Evolutionary conservation across 2,329 filamentous ascomycete species (phyloP), one percentile per base, ranked within the genome.

Genomic region (Fusarium nelsonii): DNA sequence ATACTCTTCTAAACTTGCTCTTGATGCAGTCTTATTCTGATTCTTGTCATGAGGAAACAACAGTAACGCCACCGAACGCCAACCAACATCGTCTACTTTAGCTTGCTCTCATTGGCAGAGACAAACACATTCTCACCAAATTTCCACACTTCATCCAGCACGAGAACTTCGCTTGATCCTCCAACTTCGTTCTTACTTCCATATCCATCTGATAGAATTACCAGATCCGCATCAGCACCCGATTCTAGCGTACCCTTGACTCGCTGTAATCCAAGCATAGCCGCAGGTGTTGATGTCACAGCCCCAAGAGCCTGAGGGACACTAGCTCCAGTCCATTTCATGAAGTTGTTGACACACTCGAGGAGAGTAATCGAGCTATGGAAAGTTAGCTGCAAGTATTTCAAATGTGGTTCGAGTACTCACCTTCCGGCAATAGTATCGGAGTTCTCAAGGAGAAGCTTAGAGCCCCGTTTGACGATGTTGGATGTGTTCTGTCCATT

Each of bases 331-430:
- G 90, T 90, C 90, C 91, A 95, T 61, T 85, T 86, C 71, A 93
- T 83, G 77, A 96, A 94, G 78, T 96, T 96, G 75, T 89, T 91
- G 56, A 94, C 88, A 73, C 93, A 96, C 72, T 95, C 91, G 40
- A 94, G 85, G n/a, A 97, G 83, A 8, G 90, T 90, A 53, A 90
- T 89, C 41, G 89, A 89, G 71, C 88, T 91, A 53, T 39, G 16
- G 51, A 58, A 28, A 37, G 30, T 63, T 30, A 56, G 62, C 53
- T 49, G 36, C 18, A 37, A 58, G 10, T 32, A 30, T 39, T 45
- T 4, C 4, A 15, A 28, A 36, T 23, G 20, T 15, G 28, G n/a
- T 1, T 18, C 20, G 28, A 14, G 16, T n/a, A 82, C 84, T 84
- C 77, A 85, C 89, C 89, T 91, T 69, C 92, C 92, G 15, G 92